These are phyloP conservation scores for Daldinia concentrica DNA, from an alignment of 495 filamentous ascomycete genomes.

Conservation along the genomic window DNA sequence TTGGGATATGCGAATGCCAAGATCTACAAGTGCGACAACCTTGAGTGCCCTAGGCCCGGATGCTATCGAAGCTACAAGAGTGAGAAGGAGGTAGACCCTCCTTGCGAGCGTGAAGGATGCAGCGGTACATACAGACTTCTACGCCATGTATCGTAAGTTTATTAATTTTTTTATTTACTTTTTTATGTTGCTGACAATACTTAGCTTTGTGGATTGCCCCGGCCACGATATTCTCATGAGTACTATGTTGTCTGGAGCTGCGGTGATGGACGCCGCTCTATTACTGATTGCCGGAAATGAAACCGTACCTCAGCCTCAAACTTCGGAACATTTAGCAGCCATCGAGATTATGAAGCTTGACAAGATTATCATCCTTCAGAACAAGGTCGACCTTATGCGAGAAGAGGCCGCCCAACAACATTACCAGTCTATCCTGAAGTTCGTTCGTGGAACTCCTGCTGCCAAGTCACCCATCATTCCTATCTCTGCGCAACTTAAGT, in stretches of 20 bases:
- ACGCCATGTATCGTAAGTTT: constrained; percentile 84
- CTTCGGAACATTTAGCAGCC: constrained; percentile 96
- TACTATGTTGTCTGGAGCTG: constrained; percentile 98
- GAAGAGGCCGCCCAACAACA: constrained; percentile 91
- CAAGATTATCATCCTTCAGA: constrained; percentile 98
- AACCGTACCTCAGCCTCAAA: constrained; percentile 98
- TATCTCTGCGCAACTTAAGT: constrained; percentile 98
- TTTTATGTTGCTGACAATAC: constrained; percentile 20
- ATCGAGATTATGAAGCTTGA: constrained; percentile 81
- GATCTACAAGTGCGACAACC: constrained; percentile 97
- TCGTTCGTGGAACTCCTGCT: constrained; percentile 96
- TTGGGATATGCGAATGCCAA: constrained; percentile 99
- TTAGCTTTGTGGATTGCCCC: constrained; percentile 95
- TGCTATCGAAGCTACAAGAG: constrained; percentile 98
- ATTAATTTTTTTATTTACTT: not conserved
- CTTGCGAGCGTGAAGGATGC: constrained; percentile 94
- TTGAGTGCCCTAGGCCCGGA: constrained; percentile 87
- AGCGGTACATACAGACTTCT: constrained; percentile 82
- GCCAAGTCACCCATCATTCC: constrained; percentile 96
- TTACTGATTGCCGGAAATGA: constrained; percentile 98
- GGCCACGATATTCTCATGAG: constrained; percentile 99
- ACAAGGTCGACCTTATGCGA: constrained; percentile 98
- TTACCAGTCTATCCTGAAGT: constrained; percentile 95
- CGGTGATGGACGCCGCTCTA: constrained; percentile 98
- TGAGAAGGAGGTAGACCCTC: constrained; percentile 95